phyloP scores from a whole-genome alignment of 805 yeast genomes.

The Yarrowia alimentaria region DNA sequence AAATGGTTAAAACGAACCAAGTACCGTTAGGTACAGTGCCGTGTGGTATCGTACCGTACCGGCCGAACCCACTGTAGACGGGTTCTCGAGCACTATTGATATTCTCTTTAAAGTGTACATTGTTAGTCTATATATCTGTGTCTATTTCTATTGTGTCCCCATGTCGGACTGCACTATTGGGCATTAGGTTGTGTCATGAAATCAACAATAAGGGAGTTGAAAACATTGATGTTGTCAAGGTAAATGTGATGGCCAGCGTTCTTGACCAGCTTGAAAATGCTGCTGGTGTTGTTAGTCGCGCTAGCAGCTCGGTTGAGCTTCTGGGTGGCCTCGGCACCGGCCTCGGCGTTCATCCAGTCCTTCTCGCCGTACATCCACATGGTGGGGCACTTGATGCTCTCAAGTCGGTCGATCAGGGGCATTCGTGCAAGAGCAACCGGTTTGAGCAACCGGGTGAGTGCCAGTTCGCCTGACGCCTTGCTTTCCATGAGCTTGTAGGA shows the following conservation, averaged over 20 bases:
- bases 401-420: slow-evolving; percentile 56
- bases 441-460: slow-evolving; percentile 72
- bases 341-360: slow-evolving; percentile 61
- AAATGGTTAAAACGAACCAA: not conserved
- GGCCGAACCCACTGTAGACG: no score
- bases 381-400: slow-evolving; percentile 55
- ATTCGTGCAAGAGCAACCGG: slow-evolving; percentile 88
- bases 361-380: slow-evolving; percentile 82
- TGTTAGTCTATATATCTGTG: no score
- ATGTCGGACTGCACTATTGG: no score
- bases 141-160: no score
- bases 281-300: slow-evolving; percentile 24
- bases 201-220: slow-evolving; percentile 48
- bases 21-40: no score
- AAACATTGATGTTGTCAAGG: slow-evolving; percentile 54
- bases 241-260: slow-evolving; percentile 71
- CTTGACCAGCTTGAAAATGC: slow-evolving; percentile 42
- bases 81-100: no score
- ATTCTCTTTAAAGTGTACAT: no score
- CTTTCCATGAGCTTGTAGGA: slow-evolving; percentile 79
- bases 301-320: slow-evolving; percentile 28
- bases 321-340: slow-evolving; percentile 41
- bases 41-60: no score
- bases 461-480: slow-evolving; percentile 88
- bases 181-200: slow-evolving; percentile 40